phyloP scores from a whole-genome alignment of 768 basidiomycete species.

The Russula brevipes region DNA sequence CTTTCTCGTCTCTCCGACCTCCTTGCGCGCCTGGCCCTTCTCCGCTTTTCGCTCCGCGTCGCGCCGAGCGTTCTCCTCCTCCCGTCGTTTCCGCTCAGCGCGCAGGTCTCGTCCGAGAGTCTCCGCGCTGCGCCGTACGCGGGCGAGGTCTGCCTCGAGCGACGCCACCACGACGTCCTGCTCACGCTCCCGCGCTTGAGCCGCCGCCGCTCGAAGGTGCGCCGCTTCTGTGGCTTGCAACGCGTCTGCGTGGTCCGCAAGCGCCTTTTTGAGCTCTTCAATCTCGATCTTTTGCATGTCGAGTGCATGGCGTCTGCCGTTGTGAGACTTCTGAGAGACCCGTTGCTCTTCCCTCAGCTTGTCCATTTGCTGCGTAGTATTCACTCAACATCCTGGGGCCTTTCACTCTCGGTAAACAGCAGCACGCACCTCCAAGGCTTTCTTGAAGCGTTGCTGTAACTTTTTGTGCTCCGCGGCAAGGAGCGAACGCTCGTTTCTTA shows the following conservation, averaged over 20 bases:
- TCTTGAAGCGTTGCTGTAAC: slow-evolving; percentile 61
- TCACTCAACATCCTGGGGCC: background rate
- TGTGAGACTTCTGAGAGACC: slow-evolving; percentile 59
- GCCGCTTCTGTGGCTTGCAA: slow-evolving; percentile 62
- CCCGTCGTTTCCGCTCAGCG: slow-evolving; percentile 59
- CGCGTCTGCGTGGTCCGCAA: slow-evolving; percentile 55
- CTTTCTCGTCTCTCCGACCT: slow-evolving; percentile 7
- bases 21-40: slow-evolving; percentile 36
- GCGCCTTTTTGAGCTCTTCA: slow-evolving; percentile 64
- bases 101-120: slow-evolving; percentile 75
- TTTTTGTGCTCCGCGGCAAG: slow-evolving; percentile 66
- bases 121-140: slow-evolving; percentile 72
- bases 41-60: slow-evolving; percentile 45
- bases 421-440: slow-evolving; percentile 57
- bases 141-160: slow-evolving; percentile 68
- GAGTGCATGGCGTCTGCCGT: slow-evolving; percentile 66
- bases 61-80: slow-evolving; percentile 50
- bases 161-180: slow-evolving; percentile 55
- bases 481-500: slow-evolving; percentile 71
- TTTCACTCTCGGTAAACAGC: background rate
- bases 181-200: slow-evolving; percentile 57
- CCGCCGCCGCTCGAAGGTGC: slow-evolving; percentile 42
- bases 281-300: slow-evolving; percentile 69
- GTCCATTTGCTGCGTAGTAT: slow-evolving; percentile 46
- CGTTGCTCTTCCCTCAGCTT: slow-evolving; percentile 58